Base-by-base conservation (phyloP, 306 rosid species). In the Adenanthera pavonina region DNA sequence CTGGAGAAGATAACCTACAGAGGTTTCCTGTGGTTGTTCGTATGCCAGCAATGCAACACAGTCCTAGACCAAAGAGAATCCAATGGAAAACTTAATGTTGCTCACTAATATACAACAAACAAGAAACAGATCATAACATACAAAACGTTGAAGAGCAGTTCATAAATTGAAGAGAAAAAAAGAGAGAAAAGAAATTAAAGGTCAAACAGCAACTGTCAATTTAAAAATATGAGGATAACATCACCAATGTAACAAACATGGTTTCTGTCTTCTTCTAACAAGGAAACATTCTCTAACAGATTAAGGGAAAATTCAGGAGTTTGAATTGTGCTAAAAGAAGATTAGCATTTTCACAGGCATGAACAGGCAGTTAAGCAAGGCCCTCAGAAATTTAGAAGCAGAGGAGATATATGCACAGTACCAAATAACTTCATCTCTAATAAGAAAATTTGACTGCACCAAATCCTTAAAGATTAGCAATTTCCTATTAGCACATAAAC, bases 11-110 rank as follows among this genome's bases (percentile, higher is more conserved):
- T 93, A 93, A 68, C 99, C 99, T 16, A 96, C 91, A 0, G 89
- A 67, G 65, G 99, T 93, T 69, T 96, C 97, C 76, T 40, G 85
- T 11, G 99, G 99, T 51, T 46, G 89, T 77, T 89, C 94, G 48
- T 96, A 96, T 35, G 99, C 99, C 88, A 96, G 90, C 91, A 96
- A 81, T 72, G 99, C 92, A 85, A 92, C 98, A 79, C 94, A 92
- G 76, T 96, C 97, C 99, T 96, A 75, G 59, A 81, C 43, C 80
- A 82, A 6, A 83, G 64, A 78, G 8, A 53, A 76, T 17, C 64
- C 69, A 43, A 54, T 75, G 48, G 59, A 61, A 78, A 67, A 64
- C 76, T 78, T 9, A 74, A 47, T 72, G 60, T 69, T 44, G 19
- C 52, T 44, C 17, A 15, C 76, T 6, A 65, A 19, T 72, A 51